These are phyloP conservation scores for Malassezia slooffiae DNA, from an alignment of 1,284 basidiomycete genomes.

Conservation along the genomic window DNA sequence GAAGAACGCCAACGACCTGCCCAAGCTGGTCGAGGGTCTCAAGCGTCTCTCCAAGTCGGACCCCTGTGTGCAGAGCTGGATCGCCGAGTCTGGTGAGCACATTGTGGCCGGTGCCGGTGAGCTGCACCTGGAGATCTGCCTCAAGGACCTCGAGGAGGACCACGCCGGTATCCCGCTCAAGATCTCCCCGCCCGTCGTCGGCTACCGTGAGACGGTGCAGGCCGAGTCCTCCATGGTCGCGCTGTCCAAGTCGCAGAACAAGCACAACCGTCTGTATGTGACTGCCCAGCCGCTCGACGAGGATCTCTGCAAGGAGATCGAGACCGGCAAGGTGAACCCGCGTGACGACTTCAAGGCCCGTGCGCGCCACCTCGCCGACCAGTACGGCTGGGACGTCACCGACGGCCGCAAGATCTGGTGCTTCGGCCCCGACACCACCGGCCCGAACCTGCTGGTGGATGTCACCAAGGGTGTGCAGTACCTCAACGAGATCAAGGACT, in stretches of 20 bases:
- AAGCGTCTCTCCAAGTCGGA: slow-evolving; percentile 99
- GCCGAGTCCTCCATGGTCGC: slow-evolving; percentile 90
- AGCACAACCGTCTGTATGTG: slow-evolving; percentile 96
- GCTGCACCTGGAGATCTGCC: slow-evolving; percentile 96
- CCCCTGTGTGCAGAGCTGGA: slow-evolving; percentile 96
- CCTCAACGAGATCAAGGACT: slow-evolving; percentile 91
- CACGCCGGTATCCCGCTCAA: slow-evolving; percentile 98
- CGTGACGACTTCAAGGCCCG: slow-evolving; percentile 97
- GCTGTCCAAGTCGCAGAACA: slow-evolving; percentile 99
- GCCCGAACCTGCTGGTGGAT: slow-evolving; percentile 93
- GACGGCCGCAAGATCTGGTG: slow-evolving; percentile 99
- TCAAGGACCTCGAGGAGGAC: slow-evolving; percentile 99
- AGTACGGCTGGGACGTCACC: slow-evolving; percentile 96
- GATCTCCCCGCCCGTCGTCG: slow-evolving; percentile 96
- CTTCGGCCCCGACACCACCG: slow-evolving; percentile 97
- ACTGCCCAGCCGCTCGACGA: slow-evolving; percentile 89
- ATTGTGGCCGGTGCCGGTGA: slow-evolving; percentile 99
- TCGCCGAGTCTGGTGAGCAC: slow-evolving; percentile 85
- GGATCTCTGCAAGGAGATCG: slow-evolving; percentile 86
- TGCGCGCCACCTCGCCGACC: slow-evolving; percentile 89
- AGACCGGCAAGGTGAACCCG: slow-evolving; percentile 69
- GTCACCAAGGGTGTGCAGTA: slow-evolving; percentile 86
- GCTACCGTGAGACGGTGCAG: slow-evolving; percentile 95
- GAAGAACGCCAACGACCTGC: slow-evolving; percentile 97
- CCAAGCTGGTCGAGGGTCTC: slow-evolving; percentile 99